Base-by-base conservation (phyloP, 2,329 filamentous ascomycete species). In the Periconia sp. region DNA sequence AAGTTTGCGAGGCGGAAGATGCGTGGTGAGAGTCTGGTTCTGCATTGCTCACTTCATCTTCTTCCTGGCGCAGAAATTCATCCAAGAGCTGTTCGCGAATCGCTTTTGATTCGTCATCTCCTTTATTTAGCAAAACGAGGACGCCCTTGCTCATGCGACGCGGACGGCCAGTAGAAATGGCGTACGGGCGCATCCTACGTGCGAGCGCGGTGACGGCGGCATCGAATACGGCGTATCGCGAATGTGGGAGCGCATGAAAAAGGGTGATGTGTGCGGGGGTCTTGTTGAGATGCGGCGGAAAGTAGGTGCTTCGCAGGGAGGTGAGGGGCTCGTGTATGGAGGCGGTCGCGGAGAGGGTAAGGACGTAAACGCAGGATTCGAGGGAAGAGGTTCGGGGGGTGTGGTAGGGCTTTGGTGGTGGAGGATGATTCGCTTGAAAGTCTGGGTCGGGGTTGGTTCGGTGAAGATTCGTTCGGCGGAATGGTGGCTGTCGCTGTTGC, bases 231-330 rank as follows among this genome's bases (percentile, higher is more conserved):
- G 61, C 57, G 15, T 77, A 60, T 46, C 72, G 70, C 40, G 73
- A 76, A 43, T 68, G 71, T 0, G 77, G 77, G 23, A 79, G 65
- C 6, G 76, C 76, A 55, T 79, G 76, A 60, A 79, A 79, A 2
- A 79, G 66, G 1, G 76, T 78, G 17, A 79, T 57, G 54, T 79
- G 76, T 6, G 76, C 76, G 2, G 71, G 72, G 1, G 74, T 73
- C 40, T 73, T 73, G 57, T 79, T 79, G 52, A 78, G 60, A 10
- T 67, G 65, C n/a, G 62, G 63, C 0, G 76, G 77, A 46, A 79
- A 79, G 60, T 78, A 75, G 27, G 65, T 58, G 17, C 70, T 65
- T 27, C 77, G 69, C 42, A 78, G 60, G 6, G 61, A 56, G 41
- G 75, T 75, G 63, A 79, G 70, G 3, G 71, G 71, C 9, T 66